Evolutionary conservation across 441 rosid species (phyloP), one percentile per base, ranked within the genome.

Genomic region (Euphorbia schlechtendalii): DNA sequence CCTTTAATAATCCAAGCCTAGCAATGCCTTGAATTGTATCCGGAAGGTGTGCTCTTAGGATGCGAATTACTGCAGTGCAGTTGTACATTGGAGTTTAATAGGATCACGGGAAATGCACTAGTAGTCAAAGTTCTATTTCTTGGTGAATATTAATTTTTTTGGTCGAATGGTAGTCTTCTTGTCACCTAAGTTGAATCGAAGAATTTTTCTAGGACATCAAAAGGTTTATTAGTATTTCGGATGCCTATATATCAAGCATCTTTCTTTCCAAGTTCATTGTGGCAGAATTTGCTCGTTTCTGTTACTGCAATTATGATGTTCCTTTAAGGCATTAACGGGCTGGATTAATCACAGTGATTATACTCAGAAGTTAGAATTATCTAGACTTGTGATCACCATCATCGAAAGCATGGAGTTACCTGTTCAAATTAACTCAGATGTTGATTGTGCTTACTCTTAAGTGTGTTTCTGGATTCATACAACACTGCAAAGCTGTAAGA

Each of bases 11-110:
- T 64, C 15, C 53, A 24, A 53, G 32, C 55, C 18, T 30, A 36
- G 57, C 51, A 24, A 22, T 40, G 22, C 57, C 60, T 13, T 56
- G 38, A 64, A 63, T 56, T 49, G 59, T 57, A 53, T 56, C 28
- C 13, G 45, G 49, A 45, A 22, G 25, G 52, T 14, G 64, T 66
- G 61, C 65, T 53, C 40, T 55, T 69, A 67, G 54, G 56, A 59
- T 58, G 67, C n/a, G 30, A 38, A 17, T 30, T 43, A 10, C 48
- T 43, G 61, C 12, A 28, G 38, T n/a, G n/a, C n/a, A 18, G 63
- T 57, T 66, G 24, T 60, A 28, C 63, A 64, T 65, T 57, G 36
- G 34, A 65, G n/a, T n/a, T 25, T 57, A n/a, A 43, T 62, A 61
- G 52, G 30, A 36, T 40, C 34, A 18, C 18, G 52, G 34, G 51